These are phyloP conservation scores for Fraxinus pennsylvanica DNA, from an alignment of 257 asterid genomes.

Conservation along the genomic window DNA sequence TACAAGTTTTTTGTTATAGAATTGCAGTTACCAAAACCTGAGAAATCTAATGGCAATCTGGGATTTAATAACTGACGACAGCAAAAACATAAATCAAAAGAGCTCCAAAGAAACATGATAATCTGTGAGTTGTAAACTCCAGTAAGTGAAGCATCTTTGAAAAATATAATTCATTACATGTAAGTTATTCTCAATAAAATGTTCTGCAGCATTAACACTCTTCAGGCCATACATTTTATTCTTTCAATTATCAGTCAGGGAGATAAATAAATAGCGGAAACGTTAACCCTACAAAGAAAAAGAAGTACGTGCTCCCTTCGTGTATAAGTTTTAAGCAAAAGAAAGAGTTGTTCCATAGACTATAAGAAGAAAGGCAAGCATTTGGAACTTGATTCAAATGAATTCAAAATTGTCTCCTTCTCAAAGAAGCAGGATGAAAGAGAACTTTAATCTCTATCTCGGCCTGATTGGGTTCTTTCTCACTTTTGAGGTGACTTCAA, in stretches of 20 bases:
- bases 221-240: background rate
- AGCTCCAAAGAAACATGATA: background rate
- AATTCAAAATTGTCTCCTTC: background rate
- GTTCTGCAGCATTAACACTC: background rate
- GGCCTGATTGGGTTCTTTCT: background rate
- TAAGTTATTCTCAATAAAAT: background rate
- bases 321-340: no score
- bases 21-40: background rate
- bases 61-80: no score
- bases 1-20: background rate
- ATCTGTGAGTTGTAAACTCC: background rate
- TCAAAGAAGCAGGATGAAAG: conserved; percentile 12
- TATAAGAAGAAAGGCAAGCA: background rate
- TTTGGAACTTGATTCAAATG: conserved; percentile 8
- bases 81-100: background rate
- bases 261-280: background rate
- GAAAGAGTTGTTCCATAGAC: background rate
- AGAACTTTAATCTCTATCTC: background rate
- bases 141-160: background rate
- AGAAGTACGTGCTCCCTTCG: no score
- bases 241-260: background rate
- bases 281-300: no score
- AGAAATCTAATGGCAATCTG: background rate
- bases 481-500: background rate
- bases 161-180: background rate